Evolutionary conservation across 495 filamentous ascomycete species (phyloP), one percentile per base, ranked within the genome.

Genomic region (Penicillium taxi): DNA sequence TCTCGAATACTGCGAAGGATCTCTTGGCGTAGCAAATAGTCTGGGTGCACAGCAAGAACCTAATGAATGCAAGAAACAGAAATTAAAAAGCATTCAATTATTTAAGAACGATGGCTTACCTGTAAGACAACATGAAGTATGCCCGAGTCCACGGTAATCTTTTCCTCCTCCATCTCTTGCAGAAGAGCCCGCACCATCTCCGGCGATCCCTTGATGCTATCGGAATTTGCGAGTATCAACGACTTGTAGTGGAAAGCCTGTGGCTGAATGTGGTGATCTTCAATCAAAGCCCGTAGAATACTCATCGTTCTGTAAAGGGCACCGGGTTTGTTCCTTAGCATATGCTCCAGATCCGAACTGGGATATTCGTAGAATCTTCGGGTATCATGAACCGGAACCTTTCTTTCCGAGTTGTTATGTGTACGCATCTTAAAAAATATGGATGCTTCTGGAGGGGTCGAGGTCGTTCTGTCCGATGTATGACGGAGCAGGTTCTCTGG

Each of bases 21-120:
- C 20, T 80, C 66, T 23, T 70, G 66, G 15, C 87, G 80, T 8
- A 88, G 66, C 1, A 87, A 27, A 44, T 91, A 88, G 56, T 96
- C 80, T 1, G 90, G 88, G 56, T 95, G 88, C 15, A 93, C 76
- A 9, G 86, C 77, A 15, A 89, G 74, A 5, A 76, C 75, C 77
- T 88, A 35, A 1, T 19, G 45, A 13, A 16, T 33, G n/a, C n/a
- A 9, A 28, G 33, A n/a, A 50, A 42, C 44, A 40, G 41, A 38
- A 41, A 39, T 38, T 28, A 26, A 22, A 23, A 30, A 44, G 22
- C 12, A 2, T 15, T 26, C n/a, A 6, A 15, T 2, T 6, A 13
- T 6, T 26, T 6, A 12, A 5, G 20, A 1, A 12, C 11, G 3
- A 2, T 11, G 12, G 4, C 67, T 36, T 59, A 82, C 84, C 67